Evolutionary conservation across 2,329 filamentous ascomycete species (phyloP).

Genomic region (Epichloe sp.): DNA sequence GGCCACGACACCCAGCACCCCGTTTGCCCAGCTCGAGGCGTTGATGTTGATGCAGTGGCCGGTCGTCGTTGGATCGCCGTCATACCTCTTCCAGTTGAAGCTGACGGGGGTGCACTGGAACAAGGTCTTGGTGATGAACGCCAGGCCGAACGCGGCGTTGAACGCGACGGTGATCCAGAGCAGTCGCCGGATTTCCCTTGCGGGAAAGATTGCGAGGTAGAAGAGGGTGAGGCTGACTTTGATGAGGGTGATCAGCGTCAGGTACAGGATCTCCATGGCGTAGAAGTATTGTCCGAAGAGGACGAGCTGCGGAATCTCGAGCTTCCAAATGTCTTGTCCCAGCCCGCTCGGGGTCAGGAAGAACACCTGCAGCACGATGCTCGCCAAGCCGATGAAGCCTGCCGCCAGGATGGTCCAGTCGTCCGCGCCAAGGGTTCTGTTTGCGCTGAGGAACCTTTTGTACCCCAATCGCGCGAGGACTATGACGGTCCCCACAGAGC

Average conservation of each 20-base stretch:
- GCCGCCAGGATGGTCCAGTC: slow-evolving; percentile 18
- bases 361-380: slow-evolving; percentile 13
- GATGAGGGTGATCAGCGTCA: slow-evolving; percentile 26
- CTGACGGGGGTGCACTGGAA: slow-evolving; percentile 33
- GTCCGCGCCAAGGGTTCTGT: slow-evolving; percentile 18
- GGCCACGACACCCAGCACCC: slow-evolving; percentile 29
- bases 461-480: slow-evolving; percentile 20
- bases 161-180: slow-evolving; percentile 24
- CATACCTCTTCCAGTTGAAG: slow-evolving; percentile 28
- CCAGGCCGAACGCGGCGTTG: slow-evolving; percentile 20
- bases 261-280: slow-evolving; percentile 26
- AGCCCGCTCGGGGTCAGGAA: slow-evolving; percentile 22
- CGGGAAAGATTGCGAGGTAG: slow-evolving; percentile 34
- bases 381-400: slow-evolving; percentile 11
- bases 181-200: slow-evolving; percentile 18
- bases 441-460: slow-evolving; percentile 14
- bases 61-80: slow-evolving; percentile 26
- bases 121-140: slow-evolving; percentile 24
- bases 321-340: slow-evolving; percentile 30
- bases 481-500: slow-evolving; percentile 20
- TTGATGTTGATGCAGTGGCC: slow-evolving; percentile 34
- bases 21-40: slow-evolving; percentile 32
- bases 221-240: slow-evolving; percentile 35
- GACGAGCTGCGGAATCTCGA: slow-evolving; percentile 23
- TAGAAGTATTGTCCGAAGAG: slow-evolving; percentile 26